Evolutionary conservation across 306 rosid species (phyloP).

Genomic region (Cercis canadensis): DNA sequence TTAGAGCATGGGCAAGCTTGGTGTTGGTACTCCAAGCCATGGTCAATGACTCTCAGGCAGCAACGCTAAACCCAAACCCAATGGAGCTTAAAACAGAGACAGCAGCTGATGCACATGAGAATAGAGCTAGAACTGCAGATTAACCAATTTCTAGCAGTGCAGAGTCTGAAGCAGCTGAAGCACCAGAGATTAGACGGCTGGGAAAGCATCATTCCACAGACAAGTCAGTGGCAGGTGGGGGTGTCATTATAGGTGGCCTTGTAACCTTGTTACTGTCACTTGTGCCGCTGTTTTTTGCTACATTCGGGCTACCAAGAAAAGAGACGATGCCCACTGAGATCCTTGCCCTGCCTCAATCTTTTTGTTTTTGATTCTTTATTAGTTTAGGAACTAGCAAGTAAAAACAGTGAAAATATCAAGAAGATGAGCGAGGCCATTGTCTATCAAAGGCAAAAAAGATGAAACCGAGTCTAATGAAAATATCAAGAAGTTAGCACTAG

Average conservation of each 20-base stretch:
- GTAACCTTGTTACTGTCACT: constrained; percentile 69
- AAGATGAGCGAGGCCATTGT: too few species aligned
- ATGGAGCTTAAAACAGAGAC: constrained; percentile 34
- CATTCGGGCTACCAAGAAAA: constrained; percentile 40
- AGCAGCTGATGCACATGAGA: constrained; percentile 9
- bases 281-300: neutral
- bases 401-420: too few species aligned
- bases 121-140: constrained; percentile 31
- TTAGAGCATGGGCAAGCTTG: constrained; percentile 51
- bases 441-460: too few species aligned
- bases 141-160: constrained; percentile 30
- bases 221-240: constrained; percentile 87
- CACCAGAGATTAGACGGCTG: constrained; percentile 63
- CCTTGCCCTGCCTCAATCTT: neutral
- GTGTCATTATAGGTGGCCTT: constrained; percentile 87
- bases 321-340: constrained; percentile 33
- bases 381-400: too few species aligned
- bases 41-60: constrained; percentile 41
- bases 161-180: constrained; percentile 50
- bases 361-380: neutral
- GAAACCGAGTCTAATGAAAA: too few species aligned
- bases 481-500: too few species aligned
- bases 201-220: constrained; percentile 67
- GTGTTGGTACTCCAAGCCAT: constrained; percentile 51
- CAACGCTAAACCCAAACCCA: constrained; percentile 42